Base-by-base conservation (phyloP, 768 basidiomycete genomes). In the Boletus sp. region DNA sequence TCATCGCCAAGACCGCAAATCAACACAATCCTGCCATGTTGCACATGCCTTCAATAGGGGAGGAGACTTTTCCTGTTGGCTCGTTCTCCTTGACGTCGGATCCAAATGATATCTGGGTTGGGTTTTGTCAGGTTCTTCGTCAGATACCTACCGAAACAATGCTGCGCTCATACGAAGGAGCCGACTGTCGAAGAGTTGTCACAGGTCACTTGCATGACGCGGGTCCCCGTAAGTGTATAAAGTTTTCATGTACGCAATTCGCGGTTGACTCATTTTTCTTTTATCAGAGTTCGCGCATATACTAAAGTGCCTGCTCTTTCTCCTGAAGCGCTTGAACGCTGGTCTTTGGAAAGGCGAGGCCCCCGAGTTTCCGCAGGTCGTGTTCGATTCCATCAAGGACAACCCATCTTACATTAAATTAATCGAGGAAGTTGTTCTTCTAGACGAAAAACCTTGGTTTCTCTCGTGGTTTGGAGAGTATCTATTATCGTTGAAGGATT, bases 321-420 rank as follows among this genome's bases (percentile, higher is more conserved):
- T 92, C 32, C 70, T 90, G 35, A 80, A 83, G 58, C 81, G 86
- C 24, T 66, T 87, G 50, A 78, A 78, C 0, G 62, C 71, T 3
- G 66, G 76, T 11, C 68, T 93, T 14, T 98, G 96, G 95, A 68
- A 76, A 18, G 82, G 79, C 30, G 86, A 90, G 61, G 80, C 81
- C 1, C 76, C 83, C 5, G 86, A 91, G 64, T 90, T 86, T 65
- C 87, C 93, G 3, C 82, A 86, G 61, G 79, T 89, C 36, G 80
- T 93, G 7, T 87, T 96, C 64, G 92, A 91, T 65, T 81, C 87
- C 14, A 81, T 98, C 66, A 90, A 89, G 68, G 86, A 92, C 66
- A 98, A 96, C 68, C 68, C 76, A 3, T 75, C 78, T 7, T 87
- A 82, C 65, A 65, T 74, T 35, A 69, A 77, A 32, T 70, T 82